These are phyloP conservation scores for Irpex sp. DNA, from an alignment of 1,284 basidiomycete species.

Conservation along the genomic window DNA sequence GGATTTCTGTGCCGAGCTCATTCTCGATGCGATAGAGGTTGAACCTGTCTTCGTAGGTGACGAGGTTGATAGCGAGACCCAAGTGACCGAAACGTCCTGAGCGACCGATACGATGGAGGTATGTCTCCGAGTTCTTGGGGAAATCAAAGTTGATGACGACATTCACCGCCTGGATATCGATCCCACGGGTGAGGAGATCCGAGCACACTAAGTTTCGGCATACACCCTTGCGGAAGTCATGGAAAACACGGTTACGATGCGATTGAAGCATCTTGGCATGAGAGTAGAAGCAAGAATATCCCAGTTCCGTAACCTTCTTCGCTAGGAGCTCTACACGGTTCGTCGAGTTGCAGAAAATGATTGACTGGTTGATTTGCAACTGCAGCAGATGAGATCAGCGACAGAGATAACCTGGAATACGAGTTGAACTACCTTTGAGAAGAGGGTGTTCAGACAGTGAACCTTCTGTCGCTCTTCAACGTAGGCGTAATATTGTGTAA, in stretches of 20 bases:
- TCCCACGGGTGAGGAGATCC: conserved; percentile 96
- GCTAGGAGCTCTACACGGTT: conserved; percentile 98
- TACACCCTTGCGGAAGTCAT: conserved; percentile 98
- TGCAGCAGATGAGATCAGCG: conserved; percentile 28
- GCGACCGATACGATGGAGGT: conserved; percentile 96
- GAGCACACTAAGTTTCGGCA: conserved; percentile 97
- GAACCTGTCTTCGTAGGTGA: conserved; percentile 96
- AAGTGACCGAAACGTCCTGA: conserved; percentile 97
- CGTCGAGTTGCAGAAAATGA: conserved; percentile 99
- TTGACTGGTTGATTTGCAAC: conserved; percentile 99
- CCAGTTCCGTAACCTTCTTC: conserved; percentile 98
- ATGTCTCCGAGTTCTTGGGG: conserved; percentile 98
- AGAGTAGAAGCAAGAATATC: conserved; percentile 99
- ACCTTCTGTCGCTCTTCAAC: conserved; percentile 99
- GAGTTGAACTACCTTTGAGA: conserved; percentile 71
- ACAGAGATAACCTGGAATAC: conserved; percentile 6
- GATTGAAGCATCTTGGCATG: conserved; percentile 99
- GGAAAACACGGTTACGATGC: conserved; percentile 98
- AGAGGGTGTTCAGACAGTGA: conserved; percentile 96
- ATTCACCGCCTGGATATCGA: conserved; percentile 99
- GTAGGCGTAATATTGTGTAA: conserved; percentile 99
- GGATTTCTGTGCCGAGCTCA: conserved; percentile 97
- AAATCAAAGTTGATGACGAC: conserved; percentile 99
- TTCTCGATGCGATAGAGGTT: conserved; percentile 98
- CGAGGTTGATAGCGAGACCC: conserved; percentile 94